Evolutionary conservation across 2,329 filamentous ascomycete genomes (phyloP), one percentile per base, ranked within the genome.

Genomic region (Fusarium acutatum): DNA sequence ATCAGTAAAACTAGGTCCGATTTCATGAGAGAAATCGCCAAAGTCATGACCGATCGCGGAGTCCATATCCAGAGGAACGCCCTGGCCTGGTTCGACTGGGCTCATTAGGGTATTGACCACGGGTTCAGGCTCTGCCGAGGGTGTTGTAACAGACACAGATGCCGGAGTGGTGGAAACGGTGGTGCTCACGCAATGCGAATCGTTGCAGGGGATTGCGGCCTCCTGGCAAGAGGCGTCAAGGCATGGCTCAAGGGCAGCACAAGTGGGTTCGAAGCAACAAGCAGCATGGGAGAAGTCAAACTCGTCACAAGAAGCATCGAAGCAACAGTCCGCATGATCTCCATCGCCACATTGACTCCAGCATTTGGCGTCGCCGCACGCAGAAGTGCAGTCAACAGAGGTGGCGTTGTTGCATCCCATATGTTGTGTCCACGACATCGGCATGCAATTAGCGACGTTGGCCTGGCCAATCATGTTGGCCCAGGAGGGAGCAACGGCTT

Each of bases 191-290:
- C 83, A 84, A 64, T 79, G 76, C 20, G 71, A 74, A 60, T 84
- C 80, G 24, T 76, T 81, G 67, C 83, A 85, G n/a, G 79, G 77
- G 26, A 77, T 74, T 20, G 77, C 77, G 30, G 82, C 81, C 34
- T 76, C 75, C 32, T 69, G 71, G 18, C 77, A 78, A 20, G 67
- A 56, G 52, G 71, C 79, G 72, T 84, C 81, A 59, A 83, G 75
- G 61, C 85, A 86, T 37, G 83, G 75, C 38, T 83, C 81, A 22
- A 81, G 77, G 14, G 78, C 76, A 12, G 72, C 76, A 67, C 81
- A 83, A n/a, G 77, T 74, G 20, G 77, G 76, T 38, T 81, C 79
- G 26, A 77, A 78, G 57, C 81, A 82, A 28, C 78, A 76, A 40
- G 50, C 56, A 40, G 67, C 71, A 30, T 72, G 52, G 26, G 66